Evolutionary conservation across 2,329 filamentous ascomycete genomes (phyloP).

Genomic region (Exophiala lecanii-corni): DNA sequence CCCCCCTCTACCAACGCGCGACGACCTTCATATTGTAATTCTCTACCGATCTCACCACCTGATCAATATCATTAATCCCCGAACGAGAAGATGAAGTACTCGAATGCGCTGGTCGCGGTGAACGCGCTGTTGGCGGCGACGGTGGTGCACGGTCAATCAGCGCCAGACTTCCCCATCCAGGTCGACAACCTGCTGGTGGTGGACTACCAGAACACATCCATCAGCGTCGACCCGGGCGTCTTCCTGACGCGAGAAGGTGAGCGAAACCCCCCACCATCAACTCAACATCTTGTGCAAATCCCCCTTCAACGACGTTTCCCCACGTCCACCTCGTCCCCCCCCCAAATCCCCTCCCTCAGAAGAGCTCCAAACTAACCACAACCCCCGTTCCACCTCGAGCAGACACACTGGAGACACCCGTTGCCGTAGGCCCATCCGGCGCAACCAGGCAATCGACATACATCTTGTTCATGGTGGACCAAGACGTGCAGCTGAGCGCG

Average conservation of each 20-base stretch:
- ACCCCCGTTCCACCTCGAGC: not conserved
- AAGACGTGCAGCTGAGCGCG: slow-evolving; percentile 11
- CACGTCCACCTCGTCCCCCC: no score
- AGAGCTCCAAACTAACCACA: no score
- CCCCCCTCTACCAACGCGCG: no score
- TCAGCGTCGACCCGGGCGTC: slow-evolving; percentile 11
- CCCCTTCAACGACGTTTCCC: not conserved
- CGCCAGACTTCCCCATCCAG: slow-evolving; percentile 17
- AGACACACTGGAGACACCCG: slow-evolving; percentile 15
- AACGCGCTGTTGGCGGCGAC: slow-evolving; percentile 9
- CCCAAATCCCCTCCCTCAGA: no score
- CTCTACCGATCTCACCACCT: no score
- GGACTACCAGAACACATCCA: slow-evolving; percentile 12
- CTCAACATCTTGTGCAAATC: no score
- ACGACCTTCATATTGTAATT: no score
- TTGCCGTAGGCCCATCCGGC: slow-evolving; percentile 20
- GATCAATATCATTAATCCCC: no score
- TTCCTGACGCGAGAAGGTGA: slow-evolving; percentile 14
- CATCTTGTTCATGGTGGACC: slow-evolving; percentile 22
- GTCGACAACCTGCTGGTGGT: slow-evolving; percentile 12
- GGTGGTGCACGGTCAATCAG: slow-evolving; percentile 11
- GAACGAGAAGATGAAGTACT: no score
- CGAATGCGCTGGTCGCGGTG: not conserved
- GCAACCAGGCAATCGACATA: slow-evolving; percentile 19
- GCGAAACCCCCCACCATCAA: not conserved